A percentile compares a stretch with the other conserved stretches of the same genome.
Conservation (phyloP, 805 yeast species). For the Cyberlindnera bimundalis region DNA sequence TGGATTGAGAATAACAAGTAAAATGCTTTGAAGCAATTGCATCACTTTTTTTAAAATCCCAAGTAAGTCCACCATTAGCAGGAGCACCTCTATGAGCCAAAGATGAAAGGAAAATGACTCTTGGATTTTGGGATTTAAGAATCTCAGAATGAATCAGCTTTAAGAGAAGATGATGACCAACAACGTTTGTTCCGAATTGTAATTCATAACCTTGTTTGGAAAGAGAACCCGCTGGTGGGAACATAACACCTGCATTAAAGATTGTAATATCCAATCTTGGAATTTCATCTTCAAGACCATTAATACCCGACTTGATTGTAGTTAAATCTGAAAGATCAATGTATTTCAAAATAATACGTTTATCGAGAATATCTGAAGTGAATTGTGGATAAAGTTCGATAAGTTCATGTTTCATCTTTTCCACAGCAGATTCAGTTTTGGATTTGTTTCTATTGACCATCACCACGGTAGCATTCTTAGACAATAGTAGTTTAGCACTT, state of each 20-base stretch:
- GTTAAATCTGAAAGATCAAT: slow-evolving; percentile 40
- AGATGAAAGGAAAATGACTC: slow-evolving; percentile 47
- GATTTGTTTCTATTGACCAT: slow-evolving; percentile 34
- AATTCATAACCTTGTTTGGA: slow-evolving; percentile 45
- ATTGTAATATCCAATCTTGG: slow-evolving; percentile 35
- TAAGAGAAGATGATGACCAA: slow-evolving; percentile 46
- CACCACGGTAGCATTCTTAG: slow-evolving; percentile 35
- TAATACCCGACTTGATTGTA: slow-evolving; percentile 36
- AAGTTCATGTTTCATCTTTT: slow-evolving; percentile 24
- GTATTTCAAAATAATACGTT: slow-evolving; percentile 24
- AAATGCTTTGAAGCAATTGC: neutral
- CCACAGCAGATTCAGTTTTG: slow-evolving; percentile 32
- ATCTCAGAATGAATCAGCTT: slow-evolving; percentile 37
- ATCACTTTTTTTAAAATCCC: slow-evolving; percentile 26
- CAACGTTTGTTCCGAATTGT: slow-evolving; percentile 43
- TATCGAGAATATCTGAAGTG: slow-evolving; percentile 13
- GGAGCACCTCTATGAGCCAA: slow-evolving; percentile 33
- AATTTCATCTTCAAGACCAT: slow-evolving; percentile 25
- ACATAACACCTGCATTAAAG: slow-evolving; percentile 45
- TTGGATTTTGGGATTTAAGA: slow-evolving; percentile 32
- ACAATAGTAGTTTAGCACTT: slow-evolving; percentile 30
- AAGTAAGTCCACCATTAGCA: slow-evolving; percentile 33
- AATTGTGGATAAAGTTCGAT: slow-evolving; percentile 19
- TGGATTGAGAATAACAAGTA: slow-evolving; percentile 37
- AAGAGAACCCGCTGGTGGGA: slow-evolving; percentile 33